A percentile compares a stretch with the other conserved stretches of the same genome.
These are phyloP conservation scores for Hirschioporus abietinus DNA, from an alignment of 768 basidiomycete genomes.

Conservation along the genomic window DNA sequence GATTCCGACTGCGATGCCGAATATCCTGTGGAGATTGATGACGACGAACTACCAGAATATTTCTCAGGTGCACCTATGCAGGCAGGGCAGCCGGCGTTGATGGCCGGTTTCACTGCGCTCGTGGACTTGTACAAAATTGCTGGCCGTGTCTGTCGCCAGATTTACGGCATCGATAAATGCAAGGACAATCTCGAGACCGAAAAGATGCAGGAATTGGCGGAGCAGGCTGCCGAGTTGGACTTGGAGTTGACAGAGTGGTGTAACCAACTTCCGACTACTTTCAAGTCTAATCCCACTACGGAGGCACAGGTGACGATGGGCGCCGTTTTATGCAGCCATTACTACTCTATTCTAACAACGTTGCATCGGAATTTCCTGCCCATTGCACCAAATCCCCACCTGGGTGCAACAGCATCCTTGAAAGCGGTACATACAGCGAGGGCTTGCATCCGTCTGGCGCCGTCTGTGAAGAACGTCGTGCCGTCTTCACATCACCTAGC, in stretches of 20 bases:
- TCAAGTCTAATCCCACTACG: constrained; percentile 69
- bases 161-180: constrained; percentile 76
- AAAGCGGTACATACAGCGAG: constrained; percentile 84
- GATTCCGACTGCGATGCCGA: constrained; percentile 91
- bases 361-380: constrained; percentile 86
- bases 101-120: constrained; percentile 77
- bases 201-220: constrained; percentile 70
- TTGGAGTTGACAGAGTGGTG: constrained; percentile 78
- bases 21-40: constrained; percentile 77
- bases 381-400: constrained; percentile 64
- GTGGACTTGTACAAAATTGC: constrained; percentile 79
- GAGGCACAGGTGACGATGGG: constrained; percentile 84
- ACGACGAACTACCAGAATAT: constrained; percentile 68
- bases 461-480: constrained; percentile 78
- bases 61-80: constrained; percentile 55
- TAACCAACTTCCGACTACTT: constrained; percentile 64
- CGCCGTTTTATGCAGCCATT: constrained; percentile 81
- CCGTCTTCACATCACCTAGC: constrained; percentile 84
- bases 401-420: constrained; percentile 64
- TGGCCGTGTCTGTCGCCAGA: constrained; percentile 74
- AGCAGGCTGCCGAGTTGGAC: constrained; percentile 73
- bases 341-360: constrained; percentile 82
- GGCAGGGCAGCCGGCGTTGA: constrained; percentile 55
- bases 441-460: constrained; percentile 78
- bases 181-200: constrained; percentile 70